phyloP scores from a whole-genome alignment of 1,139 yeast species.

The Yamadazyma siamensis region DNA sequence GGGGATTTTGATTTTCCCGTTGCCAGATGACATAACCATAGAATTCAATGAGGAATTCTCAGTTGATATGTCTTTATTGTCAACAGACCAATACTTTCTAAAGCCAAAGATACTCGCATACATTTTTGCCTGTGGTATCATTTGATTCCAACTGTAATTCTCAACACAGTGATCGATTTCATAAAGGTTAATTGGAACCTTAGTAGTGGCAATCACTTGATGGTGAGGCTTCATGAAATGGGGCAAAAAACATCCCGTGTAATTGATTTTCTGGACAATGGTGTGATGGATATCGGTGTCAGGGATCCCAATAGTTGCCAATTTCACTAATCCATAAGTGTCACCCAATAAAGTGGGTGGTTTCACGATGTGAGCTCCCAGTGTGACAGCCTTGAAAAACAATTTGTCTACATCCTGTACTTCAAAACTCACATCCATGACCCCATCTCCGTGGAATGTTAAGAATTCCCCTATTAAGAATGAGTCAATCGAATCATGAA shows the following conservation, averaged over 20 bases:
- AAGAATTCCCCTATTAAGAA: conserved; percentile 38
- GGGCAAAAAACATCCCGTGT: conserved; percentile 56
- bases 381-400: conserved; percentile 42
- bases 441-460: conserved; percentile 70
- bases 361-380: conserved; percentile 52
- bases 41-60: conserved; percentile 67
- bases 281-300: conserved; percentile 69
- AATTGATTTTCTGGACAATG: conserved; percentile 48
- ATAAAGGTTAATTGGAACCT: conserved; percentile 19
- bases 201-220: neutral
- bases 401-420: conserved; percentile 50
- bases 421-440: conserved; percentile 64
- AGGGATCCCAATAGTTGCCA: conserved; percentile 58
- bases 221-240: conserved; percentile 28
- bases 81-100: conserved; percentile 81
- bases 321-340: conserved; percentile 45
- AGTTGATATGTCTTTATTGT: conserved; percentile 69
- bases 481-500: conserved; percentile 25
- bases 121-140: conserved; percentile 54
- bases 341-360: conserved; percentile 44
- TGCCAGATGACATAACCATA: conserved; percentile 70
- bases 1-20: conserved; percentile 71
- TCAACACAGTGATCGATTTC: conserved; percentile 77
- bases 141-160: conserved; percentile 67
- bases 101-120: conserved; percentile 68